Evolutionary conservation across 1,139 yeast genomes (phyloP).

Genomic region (Yamadazyma atlantica): DNA sequence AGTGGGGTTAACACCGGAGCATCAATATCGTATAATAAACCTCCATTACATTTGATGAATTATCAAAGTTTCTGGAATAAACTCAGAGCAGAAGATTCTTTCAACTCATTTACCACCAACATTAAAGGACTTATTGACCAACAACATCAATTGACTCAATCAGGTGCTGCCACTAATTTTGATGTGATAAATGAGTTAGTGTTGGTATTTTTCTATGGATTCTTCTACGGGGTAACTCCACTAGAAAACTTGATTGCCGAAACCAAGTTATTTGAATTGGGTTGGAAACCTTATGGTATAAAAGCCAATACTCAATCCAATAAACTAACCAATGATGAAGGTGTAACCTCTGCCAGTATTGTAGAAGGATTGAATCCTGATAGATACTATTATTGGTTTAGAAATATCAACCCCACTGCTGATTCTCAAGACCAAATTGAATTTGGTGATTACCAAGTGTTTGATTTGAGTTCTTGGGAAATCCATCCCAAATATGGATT

Average conservation of each 20-base stretch:
- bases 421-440: slow-evolving; percentile 18
- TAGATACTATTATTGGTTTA: slow-evolving; percentile 38
- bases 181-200: slow-evolving; percentile 35
- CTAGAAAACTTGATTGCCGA: slow-evolving; percentile 50
- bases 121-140: slow-evolving; percentile 23
- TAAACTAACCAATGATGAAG: slow-evolving; percentile 7
- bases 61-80: slow-evolving; percentile 50
- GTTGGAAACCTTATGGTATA: slow-evolving; percentile 44
- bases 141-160: slow-evolving; percentile 17
- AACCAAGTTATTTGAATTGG: slow-evolving; percentile 37
- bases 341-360: slow-evolving; percentile 2
- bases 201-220: slow-evolving; percentile 58
- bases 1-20: neutral
- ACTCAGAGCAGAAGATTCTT: slow-evolving; percentile 41
- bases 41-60: slow-evolving; percentile 38
- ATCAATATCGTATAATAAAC: slow-evolving; percentile 18
- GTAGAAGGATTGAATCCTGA: slow-evolving; percentile 13
- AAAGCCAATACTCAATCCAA: slow-evolving; percentile 11
- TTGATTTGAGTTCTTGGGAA: slow-evolving; percentile 47
- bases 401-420: slow-evolving; percentile 22
- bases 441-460: slow-evolving; percentile 44
- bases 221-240: slow-evolving; percentile 56
- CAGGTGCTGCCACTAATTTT: slow-evolving; percentile 16
- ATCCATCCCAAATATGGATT: slow-evolving; percentile 40
- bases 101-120: slow-evolving; percentile 34